Evolutionary conservation across 2,329 filamentous ascomycete genomes (phyloP).

Genomic region (Raffaelea albimanens): DNA sequence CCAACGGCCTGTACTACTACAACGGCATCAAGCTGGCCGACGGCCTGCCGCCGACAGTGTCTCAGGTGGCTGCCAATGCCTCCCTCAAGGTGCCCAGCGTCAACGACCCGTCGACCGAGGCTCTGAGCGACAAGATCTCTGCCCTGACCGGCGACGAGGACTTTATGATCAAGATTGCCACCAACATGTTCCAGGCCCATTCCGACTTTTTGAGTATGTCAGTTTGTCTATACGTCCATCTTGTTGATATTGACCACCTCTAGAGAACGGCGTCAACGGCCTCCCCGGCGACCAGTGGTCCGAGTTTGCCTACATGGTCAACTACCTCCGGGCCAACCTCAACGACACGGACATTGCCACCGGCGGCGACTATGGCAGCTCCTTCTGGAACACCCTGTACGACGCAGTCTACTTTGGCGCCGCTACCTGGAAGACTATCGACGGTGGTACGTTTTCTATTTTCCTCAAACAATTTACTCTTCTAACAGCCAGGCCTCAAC

Average conservation of each 20-base stretch:
- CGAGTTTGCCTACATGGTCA: constrained; percentile 52
- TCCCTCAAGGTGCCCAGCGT: constrained; percentile 25
- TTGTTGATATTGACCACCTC: not conserved
- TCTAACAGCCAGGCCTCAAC: constrained; percentile 24
- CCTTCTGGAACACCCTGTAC: constrained; percentile 41
- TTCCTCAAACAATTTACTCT: not conserved
- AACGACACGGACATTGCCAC: constrained; percentile 43
- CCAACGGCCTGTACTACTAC: constrained; percentile 44
- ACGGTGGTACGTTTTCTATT: constrained; percentile 28
- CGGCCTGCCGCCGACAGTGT: constrained; percentile 42
- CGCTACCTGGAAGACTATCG: constrained; percentile 54
- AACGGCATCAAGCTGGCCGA: constrained; percentile 36
- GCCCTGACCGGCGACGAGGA: constrained; percentile 22
- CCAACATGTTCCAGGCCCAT: constrained; percentile 35
- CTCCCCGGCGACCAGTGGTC: constrained; percentile 53
- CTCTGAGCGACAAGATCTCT: constrained; percentile 26
- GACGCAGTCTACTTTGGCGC: constrained; percentile 52
- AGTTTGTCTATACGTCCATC: not conserved
- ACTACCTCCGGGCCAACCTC: constrained; percentile 42
- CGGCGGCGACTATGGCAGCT: constrained; percentile 30
- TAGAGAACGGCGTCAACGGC: constrained; percentile 24
- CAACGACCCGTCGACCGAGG: constrained; percentile 22
- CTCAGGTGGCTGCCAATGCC: constrained; percentile 35
- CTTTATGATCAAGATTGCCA: constrained; percentile 27
- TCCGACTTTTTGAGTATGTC: constrained; percentile 20